Evolutionary conservation across 192 early-diverging fungal species (phyloP), one percentile per base, ranked within the genome.

Genomic region (Entomortierella beljakovae): DNA sequence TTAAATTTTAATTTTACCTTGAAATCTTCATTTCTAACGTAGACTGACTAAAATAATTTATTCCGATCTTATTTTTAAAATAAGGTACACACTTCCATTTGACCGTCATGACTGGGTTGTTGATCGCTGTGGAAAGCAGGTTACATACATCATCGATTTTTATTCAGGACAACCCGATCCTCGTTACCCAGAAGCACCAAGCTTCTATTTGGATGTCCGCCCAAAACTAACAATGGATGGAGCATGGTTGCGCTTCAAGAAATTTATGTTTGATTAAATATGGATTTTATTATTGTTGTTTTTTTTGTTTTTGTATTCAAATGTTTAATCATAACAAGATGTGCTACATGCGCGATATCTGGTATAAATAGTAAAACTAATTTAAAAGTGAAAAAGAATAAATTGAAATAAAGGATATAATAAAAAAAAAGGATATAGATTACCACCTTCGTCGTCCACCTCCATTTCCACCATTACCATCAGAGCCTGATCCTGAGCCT

Each of bases 21-120:
- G 26, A 15, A 23, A 53, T 22, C 15, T 1, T 31, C 28, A 56
- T 56, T 10, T 56, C 34, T 25, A 15, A 38, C 37, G 15, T n/a
- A 54, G 2, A 37, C 58, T 52, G 18, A 52, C 48, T 32, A 15
- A 35, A 6, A 16, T 34, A 25, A 57, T n/a, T 28, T 59, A 1
- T 18, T 18, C 33, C 25, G 28, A 32, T 15, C 29, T 13, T 46
- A 46, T 16, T 20, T 20, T 46, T 46, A 26, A 69, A 16, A n/a
- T 20, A 35, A 92, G 89, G 34, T 95, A 95, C 68, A 90, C 84
- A 29, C 70, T 90, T 35, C 95, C 96, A 13, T 98, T 98, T 68
- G 96, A 98, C 66, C 87, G 95, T 22, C 96, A 98, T 72, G 95
- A 98, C 79, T 98, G 96, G 96, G 90, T 90, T 5, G 89, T 98